A percentile compares a stretch with the other conserved stretches of the same genome.
Conservation (phyloP, 768 basidiomycete species). For the Boletellus ananas region DNA sequence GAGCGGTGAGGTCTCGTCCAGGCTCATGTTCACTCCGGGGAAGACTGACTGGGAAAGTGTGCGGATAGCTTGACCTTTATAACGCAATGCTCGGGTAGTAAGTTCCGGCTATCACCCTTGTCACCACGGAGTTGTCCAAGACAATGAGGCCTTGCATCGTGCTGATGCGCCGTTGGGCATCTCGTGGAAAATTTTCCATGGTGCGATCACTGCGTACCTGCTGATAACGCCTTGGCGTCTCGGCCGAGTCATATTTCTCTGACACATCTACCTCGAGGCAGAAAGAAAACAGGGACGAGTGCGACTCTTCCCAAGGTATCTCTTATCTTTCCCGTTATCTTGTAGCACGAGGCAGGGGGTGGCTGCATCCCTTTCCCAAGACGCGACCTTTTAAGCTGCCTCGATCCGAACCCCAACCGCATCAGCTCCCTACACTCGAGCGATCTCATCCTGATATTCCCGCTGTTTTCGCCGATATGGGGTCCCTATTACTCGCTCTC, state of each 20-base stretch:
- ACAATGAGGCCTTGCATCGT: constrained; percentile 27
- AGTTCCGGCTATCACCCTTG: too few species aligned
- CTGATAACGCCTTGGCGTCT: constrained; percentile 10
- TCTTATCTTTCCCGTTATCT: constrained; percentile 14
- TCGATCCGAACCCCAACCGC: not conserved
- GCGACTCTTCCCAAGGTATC: constrained; percentile 11
- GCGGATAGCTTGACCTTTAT: constrained; percentile 10
- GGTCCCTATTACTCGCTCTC: constrained; percentile 20
- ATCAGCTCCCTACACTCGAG: too few species aligned
- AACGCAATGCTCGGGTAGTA: constrained; percentile 7
- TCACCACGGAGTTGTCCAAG: too few species aligned
- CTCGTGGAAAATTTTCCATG: constrained; percentile 1
- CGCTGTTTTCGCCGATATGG: constrained; percentile 17
- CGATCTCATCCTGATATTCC: not conserved
- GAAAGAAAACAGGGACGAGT: constrained; percentile 28
- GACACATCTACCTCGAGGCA: constrained; percentile 44
- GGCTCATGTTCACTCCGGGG: constrained; percentile 14
- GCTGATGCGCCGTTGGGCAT: constrained; percentile 18
- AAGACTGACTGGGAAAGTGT: constrained; percentile 11
- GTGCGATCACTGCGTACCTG: constrained; percentile 4
- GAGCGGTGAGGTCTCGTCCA: constrained; percentile 32
- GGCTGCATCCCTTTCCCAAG: constrained; percentile 25
- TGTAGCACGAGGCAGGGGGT: constrained; percentile 19
- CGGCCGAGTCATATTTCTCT: not conserved
- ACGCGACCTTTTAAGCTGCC: constrained; percentile 18